These are phyloP conservation scores for Eucalyptus microcorys DNA, from an alignment of 345 rosid genomes.

Conservation along the genomic window DNA sequence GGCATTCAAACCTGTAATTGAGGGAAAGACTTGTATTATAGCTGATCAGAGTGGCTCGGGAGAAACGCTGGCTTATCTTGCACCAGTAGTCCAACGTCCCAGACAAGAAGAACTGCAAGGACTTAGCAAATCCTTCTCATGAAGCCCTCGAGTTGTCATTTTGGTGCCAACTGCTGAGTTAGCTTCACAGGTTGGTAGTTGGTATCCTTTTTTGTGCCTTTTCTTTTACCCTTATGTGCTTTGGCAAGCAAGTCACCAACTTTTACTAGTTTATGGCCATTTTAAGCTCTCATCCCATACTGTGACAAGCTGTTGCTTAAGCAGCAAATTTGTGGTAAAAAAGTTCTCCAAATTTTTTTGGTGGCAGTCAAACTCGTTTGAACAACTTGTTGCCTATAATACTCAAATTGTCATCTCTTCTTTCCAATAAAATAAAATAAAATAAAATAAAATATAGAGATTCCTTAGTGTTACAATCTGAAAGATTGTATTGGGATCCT, in stretches of 20 bases:
- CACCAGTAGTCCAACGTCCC: slow-evolving; percentile 71
- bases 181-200: slow-evolving; percentile 73
- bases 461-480: neutral
- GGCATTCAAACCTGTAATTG: slow-evolving; percentile 63
- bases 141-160: slow-evolving; percentile 65
- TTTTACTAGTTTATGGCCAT: neutral
- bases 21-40: slow-evolving; percentile 75
- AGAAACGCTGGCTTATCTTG: slow-evolving; percentile 86
- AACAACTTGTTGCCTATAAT: neutral
- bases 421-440: neutral
- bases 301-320: neutral
- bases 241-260: neutral
- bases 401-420: neutral
- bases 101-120: slow-evolving; percentile 84
- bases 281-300: neutral
- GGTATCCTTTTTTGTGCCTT: neutral
- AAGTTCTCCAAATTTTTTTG: neutral
- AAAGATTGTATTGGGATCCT: neutral
- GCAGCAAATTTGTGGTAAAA: neutral
- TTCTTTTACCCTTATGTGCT: neutral
- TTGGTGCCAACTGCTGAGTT: slow-evolving; percentile 91
- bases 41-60: slow-evolving; percentile 99
- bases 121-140: slow-evolving; percentile 35
- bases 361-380: neutral
- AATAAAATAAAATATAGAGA: neutral